These are phyloP conservation scores for Globisporangium carolinianum DNA, from an alignment of 352 stramenopile species.

Conservation along the genomic window DNA sequence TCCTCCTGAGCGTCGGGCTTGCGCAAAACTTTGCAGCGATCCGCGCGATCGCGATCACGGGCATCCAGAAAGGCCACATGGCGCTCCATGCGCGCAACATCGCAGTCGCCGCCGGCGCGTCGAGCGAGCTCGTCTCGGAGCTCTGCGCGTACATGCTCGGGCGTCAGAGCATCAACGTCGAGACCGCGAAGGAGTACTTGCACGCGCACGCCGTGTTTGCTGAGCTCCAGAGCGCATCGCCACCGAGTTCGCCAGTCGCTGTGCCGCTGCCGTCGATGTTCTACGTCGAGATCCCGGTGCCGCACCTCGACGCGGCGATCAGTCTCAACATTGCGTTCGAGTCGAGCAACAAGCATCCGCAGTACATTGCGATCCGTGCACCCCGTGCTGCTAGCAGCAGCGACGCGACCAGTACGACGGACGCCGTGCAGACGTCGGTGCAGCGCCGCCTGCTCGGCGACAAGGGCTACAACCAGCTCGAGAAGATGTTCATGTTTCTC, in stretches of 20 bases:
- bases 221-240: constrained; percentile 55
- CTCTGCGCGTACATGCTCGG: constrained; percentile 84
- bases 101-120: constrained; percentile 67
- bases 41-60: constrained; percentile 77
- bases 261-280: constrained; percentile 71
- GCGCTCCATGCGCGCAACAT: constrained; percentile 83
- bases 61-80: constrained; percentile 87
- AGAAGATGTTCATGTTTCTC: constrained; percentile 84
- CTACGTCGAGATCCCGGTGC: constrained; percentile 76
- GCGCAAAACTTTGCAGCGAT: constrained; percentile 86
- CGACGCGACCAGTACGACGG: constrained; percentile 10
- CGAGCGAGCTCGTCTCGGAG: constrained; percentile 75
- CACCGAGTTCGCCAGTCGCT: constrained; percentile 16
- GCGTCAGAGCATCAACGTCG: constrained; percentile 72
- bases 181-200: constrained; percentile 81
- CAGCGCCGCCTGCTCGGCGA: constrained; percentile 69
- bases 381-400: constrained; percentile 16
- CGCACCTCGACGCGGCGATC: constrained; percentile 55
- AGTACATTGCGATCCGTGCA: constrained; percentile 77
- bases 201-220: constrained; percentile 72
- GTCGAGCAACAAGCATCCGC: constrained; percentile 63
- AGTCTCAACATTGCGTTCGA: constrained; percentile 84
- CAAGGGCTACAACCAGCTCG: constrained; percentile 84
- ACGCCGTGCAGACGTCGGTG: constrained; percentile 27
- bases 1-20: constrained; percentile 75